These are phyloP conservation scores for Ophiostoma piceae DNA, from an alignment of 2,329 filamentous ascomycete species.

Conservation along the genomic window DNA sequence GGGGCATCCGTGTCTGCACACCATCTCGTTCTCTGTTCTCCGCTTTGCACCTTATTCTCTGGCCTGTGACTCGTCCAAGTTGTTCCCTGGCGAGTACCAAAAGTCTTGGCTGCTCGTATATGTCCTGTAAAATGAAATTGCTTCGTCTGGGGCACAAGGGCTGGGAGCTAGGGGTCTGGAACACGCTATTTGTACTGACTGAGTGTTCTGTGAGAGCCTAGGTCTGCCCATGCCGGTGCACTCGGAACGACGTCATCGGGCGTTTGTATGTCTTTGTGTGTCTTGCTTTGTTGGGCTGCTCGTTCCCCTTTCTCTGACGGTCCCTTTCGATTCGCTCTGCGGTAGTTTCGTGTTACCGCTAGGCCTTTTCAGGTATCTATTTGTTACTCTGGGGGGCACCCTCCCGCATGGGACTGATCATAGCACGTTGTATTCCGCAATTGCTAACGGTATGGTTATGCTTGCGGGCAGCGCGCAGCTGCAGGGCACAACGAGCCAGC, in stretches of 20 bases:
- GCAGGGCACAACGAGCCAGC: background rate
- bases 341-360: background rate
- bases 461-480: background rate
- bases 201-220: background rate
- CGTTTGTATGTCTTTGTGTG: background rate
- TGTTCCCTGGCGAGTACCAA: background rate
- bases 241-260: conserved; percentile 23
- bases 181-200: background rate
- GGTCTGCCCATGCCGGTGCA: background rate
- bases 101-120: conserved; percentile 12
- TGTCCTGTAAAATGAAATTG: conserved; percentile 11
- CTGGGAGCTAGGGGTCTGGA: conserved; percentile 6
- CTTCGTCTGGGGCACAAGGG: background rate
- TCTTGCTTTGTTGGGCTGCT: background rate
- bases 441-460: background rate
- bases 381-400: background rate
- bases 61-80: background rate
- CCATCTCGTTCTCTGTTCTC: background rate
- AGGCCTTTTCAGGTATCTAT: background rate
- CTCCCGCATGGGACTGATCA: background rate
- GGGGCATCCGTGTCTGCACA: background rate
- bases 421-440: conserved; percentile 2
- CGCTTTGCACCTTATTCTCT: background rate
- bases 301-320: background rate
- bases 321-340: background rate